Evolutionary conservation across 805 yeast genomes (phyloP), one percentile per base, ranked within the genome.

Genomic region (Pichia rugopelliculosa): DNA sequence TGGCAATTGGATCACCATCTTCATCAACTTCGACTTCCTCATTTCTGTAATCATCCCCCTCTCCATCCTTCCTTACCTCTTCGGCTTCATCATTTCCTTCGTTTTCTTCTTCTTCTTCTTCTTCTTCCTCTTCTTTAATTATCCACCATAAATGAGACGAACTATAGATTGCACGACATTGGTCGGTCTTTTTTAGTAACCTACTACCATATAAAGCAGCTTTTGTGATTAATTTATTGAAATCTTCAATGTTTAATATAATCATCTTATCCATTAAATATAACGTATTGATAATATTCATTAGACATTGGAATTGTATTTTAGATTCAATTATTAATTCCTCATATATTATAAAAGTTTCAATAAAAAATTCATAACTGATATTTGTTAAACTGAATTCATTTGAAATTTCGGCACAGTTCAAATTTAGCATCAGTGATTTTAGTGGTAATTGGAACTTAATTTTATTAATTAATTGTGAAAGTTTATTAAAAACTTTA

Each of bases 131-230:
- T 39, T 63, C 74, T 50, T 85, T 89, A 22, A 83, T 80, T 59
- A 91, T 84, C 93, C 95, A 87, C 96, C 96, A 93, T 42, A 93
- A 68, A 65, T 93, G 97, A 1, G 96, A 82, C 39, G 96, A 90
- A 44, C 79, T 66, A 61, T 85, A 87, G 6, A 89, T 95, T 0
- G 96, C 82, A 15, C 97, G 78, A 63, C 97, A 90, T 65, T 93
- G 99, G 59, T 91, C 98, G 33, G 93, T 89, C 63, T 91, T 91
- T 64, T 87, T 88, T 58, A 91, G 72, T 44, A 93, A 72, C 64
- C 87, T 87, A 13, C 96, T 87, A 6, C 96, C 95, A 58, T 88
- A 87, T 42, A 90, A 68, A 1, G 96, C 88, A 41, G 90, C 76
- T 62, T 89, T 84, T 15, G 95, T 85, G 44, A 90, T 88, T 55